Base-by-base conservation (phyloP, 129 eudicot species). In the Chrysanthemum lavandulifolium region DNA sequence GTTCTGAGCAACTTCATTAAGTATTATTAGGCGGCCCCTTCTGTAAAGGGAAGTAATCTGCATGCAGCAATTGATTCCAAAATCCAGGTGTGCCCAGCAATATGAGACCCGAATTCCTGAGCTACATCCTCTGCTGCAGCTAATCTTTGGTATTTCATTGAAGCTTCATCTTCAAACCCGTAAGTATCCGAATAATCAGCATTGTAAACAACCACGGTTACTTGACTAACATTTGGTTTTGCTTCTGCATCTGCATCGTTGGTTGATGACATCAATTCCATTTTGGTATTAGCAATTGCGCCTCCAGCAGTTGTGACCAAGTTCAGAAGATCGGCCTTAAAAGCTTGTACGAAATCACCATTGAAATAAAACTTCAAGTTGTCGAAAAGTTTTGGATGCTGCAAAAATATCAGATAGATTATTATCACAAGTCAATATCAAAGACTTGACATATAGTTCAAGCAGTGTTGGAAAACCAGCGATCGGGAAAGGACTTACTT, bases 341-440 rank as follows among this genome's bases (percentile, higher is more conserved):
- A 87, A 47, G 75, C 78, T 33, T 73, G 73, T 45, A 72, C 67
- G 79, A 82, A 92, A n/a, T n/a, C 96, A 40, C 96, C 98, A 71
- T 50, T 45, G 47, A 92, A 83, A 76, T 72, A 83, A 58, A 92
- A 92, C 9, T 65, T 79, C 53, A 83, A 11, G 71, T 85, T 80
- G 48, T 63, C 76, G 72, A 92, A 92, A 78, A 92, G 95, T 76
- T 80, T 89, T 18, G 90, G 92, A 29, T 54, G 86, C 98, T 92
- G 87, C 87, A 73, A 23, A 64, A n/a, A 58, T 48, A 64, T 45
- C 31, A 76, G 1, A 58, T 48, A 31, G 25, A 68, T 25, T 31
- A 45, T 13, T 15, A 45, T 65, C 9, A 6, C 25, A 65, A 1
- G 16, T 19, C 15, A 15, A 15, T 43, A 36, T 6, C 8, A 64